Percentiles rank a stretch among this genome's conserved stretches.
These are phyloP conservation scores for Actinomortierella ambigua DNA, from an alignment of 371 early-diverging fungal genomes.

Conservation along the genomic window DNA sequence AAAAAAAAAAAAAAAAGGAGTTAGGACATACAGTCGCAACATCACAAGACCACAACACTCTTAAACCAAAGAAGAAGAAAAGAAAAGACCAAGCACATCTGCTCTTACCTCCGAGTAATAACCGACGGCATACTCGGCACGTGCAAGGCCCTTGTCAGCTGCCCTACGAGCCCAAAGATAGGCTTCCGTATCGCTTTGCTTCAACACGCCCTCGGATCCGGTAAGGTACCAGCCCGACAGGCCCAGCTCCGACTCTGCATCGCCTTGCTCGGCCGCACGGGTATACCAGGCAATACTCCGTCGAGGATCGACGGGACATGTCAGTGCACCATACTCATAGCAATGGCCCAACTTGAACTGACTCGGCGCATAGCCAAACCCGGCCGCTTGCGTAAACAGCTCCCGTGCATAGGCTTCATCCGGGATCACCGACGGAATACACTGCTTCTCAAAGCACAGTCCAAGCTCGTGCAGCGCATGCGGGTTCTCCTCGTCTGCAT, in stretches of 20 bases:
- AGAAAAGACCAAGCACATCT: no score
- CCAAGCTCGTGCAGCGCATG: slow-evolving; percentile 95
- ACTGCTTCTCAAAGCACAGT: slow-evolving; percentile 83
- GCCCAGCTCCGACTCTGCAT: slow-evolving; percentile 83
- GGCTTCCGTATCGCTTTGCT: slow-evolving; percentile 83
- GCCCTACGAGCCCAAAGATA: slow-evolving; percentile 89
- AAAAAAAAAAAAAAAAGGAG: slow-evolving; percentile 1
- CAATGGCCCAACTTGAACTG: slow-evolving; percentile 92
- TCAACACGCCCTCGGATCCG: slow-evolving; percentile 79
- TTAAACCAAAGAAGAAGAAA: background rate
- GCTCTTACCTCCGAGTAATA: slow-evolving; percentile 73
- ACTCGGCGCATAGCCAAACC: slow-evolving; percentile 92
- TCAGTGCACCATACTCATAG: slow-evolving; percentile 93
- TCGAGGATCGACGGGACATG: slow-evolving; percentile 87
- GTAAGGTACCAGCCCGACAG: slow-evolving; percentile 92
- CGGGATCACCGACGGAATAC: slow-evolving; percentile 76
- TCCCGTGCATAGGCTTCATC: slow-evolving; percentile 90
- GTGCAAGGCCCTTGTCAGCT: slow-evolving; percentile 80
- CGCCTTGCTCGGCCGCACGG: slow-evolving; percentile 86
- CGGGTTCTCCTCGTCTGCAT: slow-evolving; percentile 89
- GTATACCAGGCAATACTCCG: slow-evolving; percentile 97
- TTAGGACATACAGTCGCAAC: background rate
- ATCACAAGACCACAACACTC: background rate
- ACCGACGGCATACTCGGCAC: slow-evolving; percentile 91
- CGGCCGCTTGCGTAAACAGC: slow-evolving; percentile 89